A percentile compares a stretch with the other conserved stretches of the same genome.
Conservation (phyloP, 2,329 filamentous ascomycete genomes). For the Cordyceps cicadae region DNA sequence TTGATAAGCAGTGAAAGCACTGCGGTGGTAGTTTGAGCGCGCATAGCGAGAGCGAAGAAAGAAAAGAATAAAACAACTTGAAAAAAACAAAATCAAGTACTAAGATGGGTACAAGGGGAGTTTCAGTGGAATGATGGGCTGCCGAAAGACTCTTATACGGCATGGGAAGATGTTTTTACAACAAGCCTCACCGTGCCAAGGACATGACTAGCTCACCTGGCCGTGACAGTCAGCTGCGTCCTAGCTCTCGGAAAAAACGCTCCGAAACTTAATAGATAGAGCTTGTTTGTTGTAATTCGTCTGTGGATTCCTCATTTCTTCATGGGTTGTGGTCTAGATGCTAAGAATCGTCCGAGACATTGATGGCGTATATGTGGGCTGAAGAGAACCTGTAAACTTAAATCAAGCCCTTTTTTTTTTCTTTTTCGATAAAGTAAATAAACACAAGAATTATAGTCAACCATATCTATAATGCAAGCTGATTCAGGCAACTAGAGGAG, state of each 20-base stretch:
- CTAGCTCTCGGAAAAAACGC: background rate
- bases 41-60: background rate
- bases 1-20: conserved; percentile 2
- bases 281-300: background rate
- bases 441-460: too few species aligned
- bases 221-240: background rate
- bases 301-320: background rate
- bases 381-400: background rate
- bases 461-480: too few species aligned
- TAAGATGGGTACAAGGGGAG: background rate
- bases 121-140: background rate
- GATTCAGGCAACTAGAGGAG: too few species aligned
- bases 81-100: background rate
- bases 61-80: background rate
- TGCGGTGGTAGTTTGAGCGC: background rate
- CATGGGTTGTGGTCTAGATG: background rate
- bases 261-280: background rate
- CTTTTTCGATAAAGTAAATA: too few species aligned
- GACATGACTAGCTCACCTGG: background rate
- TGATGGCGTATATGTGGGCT: background rate
- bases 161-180: background rate
- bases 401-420: too few species aligned
- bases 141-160: conserved; percentile 3
- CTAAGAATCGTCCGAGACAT: background rate
- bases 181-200: background rate